These are phyloP conservation scores for Melaleuca quinquenervia DNA, from an alignment of 345 rosid species.

Conservation along the genomic window DNA sequence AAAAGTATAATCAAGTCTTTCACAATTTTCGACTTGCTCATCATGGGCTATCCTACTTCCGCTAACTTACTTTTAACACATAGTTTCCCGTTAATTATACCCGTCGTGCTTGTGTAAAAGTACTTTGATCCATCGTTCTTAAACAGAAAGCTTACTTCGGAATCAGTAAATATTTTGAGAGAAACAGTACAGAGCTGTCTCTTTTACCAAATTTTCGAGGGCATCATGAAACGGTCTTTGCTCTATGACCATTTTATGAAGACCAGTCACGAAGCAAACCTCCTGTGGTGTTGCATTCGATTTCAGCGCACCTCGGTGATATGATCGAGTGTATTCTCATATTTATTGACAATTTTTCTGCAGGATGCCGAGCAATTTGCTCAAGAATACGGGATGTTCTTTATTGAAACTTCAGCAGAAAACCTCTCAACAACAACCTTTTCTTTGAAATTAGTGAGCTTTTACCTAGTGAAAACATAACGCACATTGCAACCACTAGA, in stretches of 20 bases:
- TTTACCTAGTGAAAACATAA: neutral
- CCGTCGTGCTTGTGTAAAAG: neutral
- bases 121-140: neutral
- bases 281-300: neutral
- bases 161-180: neutral
- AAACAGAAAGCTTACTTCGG: neutral
- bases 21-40: too few species aligned
- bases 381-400: slow-evolving; percentile 33
- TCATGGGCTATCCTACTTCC: too few species aligned
- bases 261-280: neutral
- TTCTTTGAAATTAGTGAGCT: slow-evolving; percentile 27
- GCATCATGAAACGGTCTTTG: neutral
- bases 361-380: slow-evolving; percentile 25
- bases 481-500: neutral
- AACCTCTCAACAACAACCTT: slow-evolving; percentile 22
- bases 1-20: too few species aligned
- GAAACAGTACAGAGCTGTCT: neutral
- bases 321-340: neutral
- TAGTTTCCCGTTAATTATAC: too few species aligned
- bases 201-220: neutral
- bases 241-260: neutral
- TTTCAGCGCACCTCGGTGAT: neutral
- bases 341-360: neutral
- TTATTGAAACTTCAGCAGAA: slow-evolving; percentile 35
- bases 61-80: too few species aligned